Percentiles rank a stretch among this genome's conserved stretches.
phyloP scores from a whole-genome alignment of 345 rosid species.

The Combretum micranthum region DNA sequence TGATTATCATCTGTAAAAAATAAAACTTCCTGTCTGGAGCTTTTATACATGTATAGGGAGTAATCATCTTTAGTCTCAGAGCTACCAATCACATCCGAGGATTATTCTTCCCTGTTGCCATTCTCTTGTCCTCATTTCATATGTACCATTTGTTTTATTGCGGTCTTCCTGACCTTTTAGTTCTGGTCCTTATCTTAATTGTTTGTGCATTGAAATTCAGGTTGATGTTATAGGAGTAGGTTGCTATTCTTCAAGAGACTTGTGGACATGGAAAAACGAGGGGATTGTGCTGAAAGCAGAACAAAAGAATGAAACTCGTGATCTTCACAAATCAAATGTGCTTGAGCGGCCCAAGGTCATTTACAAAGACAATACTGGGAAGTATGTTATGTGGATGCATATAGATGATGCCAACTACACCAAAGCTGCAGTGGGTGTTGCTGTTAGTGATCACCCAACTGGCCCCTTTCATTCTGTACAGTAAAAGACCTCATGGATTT shows the following conservation, averaged over 20 bases:
- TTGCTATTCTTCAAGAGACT: slow-evolving; percentile 91
- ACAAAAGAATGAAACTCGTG: slow-evolving; percentile 58
- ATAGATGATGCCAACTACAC: slow-evolving; percentile 82
- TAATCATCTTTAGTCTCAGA: too few species aligned
- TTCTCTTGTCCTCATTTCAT: too few species aligned
- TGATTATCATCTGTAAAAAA: too few species aligned
- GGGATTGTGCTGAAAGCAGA: slow-evolving; percentile 74
- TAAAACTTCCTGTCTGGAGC: too few species aligned
- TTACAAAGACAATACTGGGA: slow-evolving; percentile 55
- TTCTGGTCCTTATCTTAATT: not conserved
- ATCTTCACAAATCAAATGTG: slow-evolving; percentile 76
- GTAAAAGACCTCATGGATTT: slow-evolving; percentile 77
- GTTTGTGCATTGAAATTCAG: slow-evolving; percentile 24
- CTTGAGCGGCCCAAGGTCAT: slow-evolving; percentile 93
- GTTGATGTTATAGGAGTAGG: slow-evolving; percentile 89
- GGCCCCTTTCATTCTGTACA: slow-evolving; percentile 66
- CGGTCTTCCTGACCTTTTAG: not conserved
- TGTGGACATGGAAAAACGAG: slow-evolving; percentile 88
- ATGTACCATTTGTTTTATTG: too few species aligned
- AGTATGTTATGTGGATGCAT: slow-evolving; percentile 99
- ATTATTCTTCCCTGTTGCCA: too few species aligned
- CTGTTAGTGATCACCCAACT: slow-evolving; percentile 52
- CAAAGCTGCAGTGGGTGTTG: slow-evolving; percentile 80
- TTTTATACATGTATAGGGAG: too few species aligned
- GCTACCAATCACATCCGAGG: too few species aligned